A percentile compares a stretch with the other conserved stretches of the same genome.
phyloP scores from a whole-genome alignment of 106 monocot species.

The Vanilla planifolia region DNA sequence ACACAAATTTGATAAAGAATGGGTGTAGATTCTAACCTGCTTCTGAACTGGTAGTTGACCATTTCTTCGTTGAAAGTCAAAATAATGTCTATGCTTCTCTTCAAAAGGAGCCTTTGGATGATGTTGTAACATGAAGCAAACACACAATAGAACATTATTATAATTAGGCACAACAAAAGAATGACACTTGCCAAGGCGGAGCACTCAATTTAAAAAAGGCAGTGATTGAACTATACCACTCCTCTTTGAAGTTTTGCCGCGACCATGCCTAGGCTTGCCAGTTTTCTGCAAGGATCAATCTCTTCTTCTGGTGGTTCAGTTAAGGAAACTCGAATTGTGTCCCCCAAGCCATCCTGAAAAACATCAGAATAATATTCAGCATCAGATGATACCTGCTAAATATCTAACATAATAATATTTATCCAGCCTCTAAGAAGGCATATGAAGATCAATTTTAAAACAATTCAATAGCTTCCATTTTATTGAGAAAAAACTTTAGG shows the following conservation, averaged over 20 bases:
- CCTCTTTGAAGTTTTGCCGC: slow-evolving; percentile 78
- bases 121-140: background rate
- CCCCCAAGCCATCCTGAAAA: slow-evolving; percentile 94
- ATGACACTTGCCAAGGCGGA: background rate
- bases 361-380: slow-evolving; percentile 2
- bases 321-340: slow-evolving; percentile 95
- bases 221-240: slow-evolving; percentile 48
- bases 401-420: too few species aligned
- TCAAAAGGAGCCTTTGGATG: slow-evolving; percentile 77
- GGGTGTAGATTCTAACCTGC: slow-evolving; percentile 42
- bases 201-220: background rate
- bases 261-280: slow-evolving; percentile 87
- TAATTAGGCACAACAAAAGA: background rate
- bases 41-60: slow-evolving; percentile 93
- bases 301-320: slow-evolving; percentile 99
- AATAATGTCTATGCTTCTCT: slow-evolving; percentile 90
- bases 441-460: too few species aligned
- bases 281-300: slow-evolving; percentile 94
- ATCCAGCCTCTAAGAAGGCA: too few species aligned
- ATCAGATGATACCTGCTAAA: background rate
- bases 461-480: too few species aligned
- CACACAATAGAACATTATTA: background rate
- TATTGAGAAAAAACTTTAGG: too few species aligned
- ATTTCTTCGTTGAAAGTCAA: slow-evolving; percentile 93
- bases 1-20: slow-evolving; percentile 5